A percentile compares a stretch with the other conserved stretches of the same genome.
These are phyloP conservation scores for Alternaria infectoria DNA, from an alignment of 2,329 filamentous ascomycete species.

Conservation along the genomic window DNA sequence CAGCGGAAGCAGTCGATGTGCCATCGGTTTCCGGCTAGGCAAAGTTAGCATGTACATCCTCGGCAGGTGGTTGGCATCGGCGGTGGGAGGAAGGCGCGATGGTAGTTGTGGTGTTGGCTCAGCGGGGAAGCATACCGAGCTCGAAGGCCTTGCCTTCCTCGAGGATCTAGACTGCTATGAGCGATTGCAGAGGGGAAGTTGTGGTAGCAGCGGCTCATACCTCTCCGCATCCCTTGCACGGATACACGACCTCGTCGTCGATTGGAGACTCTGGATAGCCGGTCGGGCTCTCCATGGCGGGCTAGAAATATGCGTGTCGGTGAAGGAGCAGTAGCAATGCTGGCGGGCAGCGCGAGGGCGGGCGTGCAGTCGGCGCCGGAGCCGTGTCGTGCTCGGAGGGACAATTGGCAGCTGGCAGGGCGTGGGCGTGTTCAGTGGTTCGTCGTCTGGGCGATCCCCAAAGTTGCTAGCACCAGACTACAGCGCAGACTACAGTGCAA, in stretches of 20 bases:
- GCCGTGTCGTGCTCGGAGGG: background rate
- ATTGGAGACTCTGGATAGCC: constrained; percentile 59
- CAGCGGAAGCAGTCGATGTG: constrained; percentile 99
- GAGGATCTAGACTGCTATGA: constrained; percentile 71
- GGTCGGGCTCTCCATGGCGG: constrained; percentile 61
- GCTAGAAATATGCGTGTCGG: constrained; percentile 7
- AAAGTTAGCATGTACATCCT: constrained; percentile 31
- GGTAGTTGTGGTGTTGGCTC: constrained; percentile 7
- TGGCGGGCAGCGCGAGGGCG: background rate
- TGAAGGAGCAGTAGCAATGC: background rate
- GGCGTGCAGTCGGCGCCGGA: background rate
- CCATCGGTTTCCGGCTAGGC: constrained; percentile 89
- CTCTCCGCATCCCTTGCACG: constrained; percentile 69
- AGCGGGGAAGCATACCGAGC: constrained; percentile 69
- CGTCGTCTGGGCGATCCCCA: constrained; percentile 9
- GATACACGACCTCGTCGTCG: constrained; percentile 60
- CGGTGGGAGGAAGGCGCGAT: constrained; percentile 19
- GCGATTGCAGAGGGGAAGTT: constrained; percentile 14
- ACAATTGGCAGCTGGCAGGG: background rate
- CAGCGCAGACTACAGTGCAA: background rate
- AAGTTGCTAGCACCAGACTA: background rate
- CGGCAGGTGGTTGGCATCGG: background rate
- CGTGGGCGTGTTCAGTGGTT: constrained; percentile 1
- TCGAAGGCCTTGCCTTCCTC: constrained; percentile 99
- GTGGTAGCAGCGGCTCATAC: constrained; percentile 26